phyloP scores from a whole-genome alignment of 2,329 filamentous ascomycete genomes.

The Annulohypoxylon truncatum region DNA sequence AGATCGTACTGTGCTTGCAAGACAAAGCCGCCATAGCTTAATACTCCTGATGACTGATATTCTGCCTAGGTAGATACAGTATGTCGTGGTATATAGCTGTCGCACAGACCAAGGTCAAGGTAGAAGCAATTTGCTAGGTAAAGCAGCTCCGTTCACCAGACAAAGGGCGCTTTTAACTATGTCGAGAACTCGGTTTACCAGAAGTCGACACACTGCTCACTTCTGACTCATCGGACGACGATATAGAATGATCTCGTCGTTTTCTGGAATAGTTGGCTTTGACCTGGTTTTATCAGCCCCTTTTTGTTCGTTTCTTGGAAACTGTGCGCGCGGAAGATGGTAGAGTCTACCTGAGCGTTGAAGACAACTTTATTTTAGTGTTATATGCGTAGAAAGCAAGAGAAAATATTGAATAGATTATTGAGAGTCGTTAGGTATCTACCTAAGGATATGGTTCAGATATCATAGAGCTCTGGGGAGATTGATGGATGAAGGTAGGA shows the following conservation, averaged over 20 bases:
- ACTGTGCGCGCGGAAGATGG: background rate
- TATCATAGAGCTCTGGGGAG: background rate
- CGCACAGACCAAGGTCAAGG: background rate
- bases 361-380: background rate
- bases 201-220: slow-evolving; percentile 1
- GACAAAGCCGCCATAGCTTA: background rate
- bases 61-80: background rate
- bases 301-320: background rate
- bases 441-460: background rate
- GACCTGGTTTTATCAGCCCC: slow-evolving; percentile 1
- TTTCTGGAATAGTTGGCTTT: slow-evolving; percentile 2
- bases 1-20: background rate
- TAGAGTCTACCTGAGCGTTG: background rate
- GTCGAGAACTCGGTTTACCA: background rate
- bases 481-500: background rate
- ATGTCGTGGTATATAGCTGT: background rate
- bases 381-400: background rate
- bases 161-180: slow-evolving; percentile 8
- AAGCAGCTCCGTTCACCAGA: background rate
- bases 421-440: background rate
- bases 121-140: slow-evolving; percentile 5
- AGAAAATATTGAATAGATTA: background rate
- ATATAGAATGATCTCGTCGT: slow-evolving; percentile 4
- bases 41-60: background rate
- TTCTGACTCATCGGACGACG: background rate